These are phyloP conservation scores for Cystoisospora suis DNA, from an alignment of 169 alveolate species.

Conservation along the genomic window DNA sequence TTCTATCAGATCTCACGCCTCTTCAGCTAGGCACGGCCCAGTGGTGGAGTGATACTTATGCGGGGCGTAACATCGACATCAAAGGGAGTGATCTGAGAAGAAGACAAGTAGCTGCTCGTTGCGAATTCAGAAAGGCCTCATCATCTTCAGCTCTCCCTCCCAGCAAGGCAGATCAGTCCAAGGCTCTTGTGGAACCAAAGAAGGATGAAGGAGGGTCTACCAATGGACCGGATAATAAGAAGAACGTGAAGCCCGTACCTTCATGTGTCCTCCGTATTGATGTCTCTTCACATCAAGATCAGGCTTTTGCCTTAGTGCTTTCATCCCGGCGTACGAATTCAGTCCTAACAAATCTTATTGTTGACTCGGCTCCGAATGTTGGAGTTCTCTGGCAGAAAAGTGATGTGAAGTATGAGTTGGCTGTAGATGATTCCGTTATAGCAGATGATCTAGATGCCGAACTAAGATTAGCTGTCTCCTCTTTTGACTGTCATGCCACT, in stretches of 20 bases:
- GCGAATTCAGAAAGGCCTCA: background rate
- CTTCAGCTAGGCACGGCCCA: conserved; percentile 23
- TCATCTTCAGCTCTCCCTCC: background rate
- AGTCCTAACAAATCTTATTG: background rate
- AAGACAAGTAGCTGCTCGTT: conserved; percentile 13
- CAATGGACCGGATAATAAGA: background rate
- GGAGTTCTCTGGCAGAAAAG: conserved; percentile 3
- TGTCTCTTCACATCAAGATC: background rate
- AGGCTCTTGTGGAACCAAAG: background rate
- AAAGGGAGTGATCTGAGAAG: conserved; percentile 9
- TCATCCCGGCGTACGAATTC: background rate
- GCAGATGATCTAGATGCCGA: conserved; percentile 17
- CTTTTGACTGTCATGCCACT: background rate
- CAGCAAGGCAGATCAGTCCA: background rate
- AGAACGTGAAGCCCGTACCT: background rate
- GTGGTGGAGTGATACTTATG: background rate
- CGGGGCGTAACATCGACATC: background rate
- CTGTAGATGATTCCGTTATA: background rate
- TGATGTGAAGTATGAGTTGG: background rate
- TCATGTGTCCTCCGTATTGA: conserved; percentile 28
- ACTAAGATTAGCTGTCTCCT: background rate
- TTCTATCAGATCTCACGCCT: background rate
- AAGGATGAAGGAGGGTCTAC: background rate
- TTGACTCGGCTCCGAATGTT: background rate
- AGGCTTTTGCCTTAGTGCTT: background rate